Conservation (phyloP, 768 basidiomycete species). For the Mycena belliarum region DNA sequence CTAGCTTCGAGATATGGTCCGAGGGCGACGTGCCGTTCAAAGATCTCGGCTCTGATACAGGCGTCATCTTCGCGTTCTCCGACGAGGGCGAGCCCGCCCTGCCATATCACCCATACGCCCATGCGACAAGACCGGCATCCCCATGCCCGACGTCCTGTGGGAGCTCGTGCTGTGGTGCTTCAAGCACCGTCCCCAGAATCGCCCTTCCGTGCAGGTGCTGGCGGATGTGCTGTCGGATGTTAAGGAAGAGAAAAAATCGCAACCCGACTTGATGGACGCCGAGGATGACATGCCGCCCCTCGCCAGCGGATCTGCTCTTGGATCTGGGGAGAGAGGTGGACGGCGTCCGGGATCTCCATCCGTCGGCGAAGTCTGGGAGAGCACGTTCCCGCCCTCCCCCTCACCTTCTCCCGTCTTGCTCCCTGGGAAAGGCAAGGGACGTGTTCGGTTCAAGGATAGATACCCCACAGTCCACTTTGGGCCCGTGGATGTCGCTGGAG, state of each 20-base stretch:
- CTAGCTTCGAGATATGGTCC: neutral
- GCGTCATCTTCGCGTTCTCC: neutral
- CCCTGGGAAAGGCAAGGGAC: neutral
- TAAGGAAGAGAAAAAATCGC: no score
- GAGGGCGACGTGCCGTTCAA: neutral
- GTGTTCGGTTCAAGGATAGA: neutral
- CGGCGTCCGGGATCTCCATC: no score
- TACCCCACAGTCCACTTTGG: neutral
- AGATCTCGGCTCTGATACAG: neutral
- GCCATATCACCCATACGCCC: neutral
- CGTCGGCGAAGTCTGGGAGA: no score
- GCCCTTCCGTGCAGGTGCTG: neutral
- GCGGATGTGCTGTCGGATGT: neutral
- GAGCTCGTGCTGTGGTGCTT: neutral
- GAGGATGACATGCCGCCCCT: neutral
- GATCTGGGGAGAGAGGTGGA: neutral
- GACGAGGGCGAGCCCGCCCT: neutral
- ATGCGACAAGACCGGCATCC: neutral
- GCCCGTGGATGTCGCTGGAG: neutral
- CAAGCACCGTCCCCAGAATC: neutral
- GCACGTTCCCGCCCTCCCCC: neutral
- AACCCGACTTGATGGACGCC: no score
- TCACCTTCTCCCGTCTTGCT: neutral
- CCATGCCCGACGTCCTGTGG: neutral
- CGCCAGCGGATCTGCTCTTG: neutral